A percentile compares a stretch with the other conserved stretches of the same genome.
Evolutionary conservation across 2,329 filamentous ascomycete genomes (phyloP).

Genomic region (Nemania bipapillata): DNA sequence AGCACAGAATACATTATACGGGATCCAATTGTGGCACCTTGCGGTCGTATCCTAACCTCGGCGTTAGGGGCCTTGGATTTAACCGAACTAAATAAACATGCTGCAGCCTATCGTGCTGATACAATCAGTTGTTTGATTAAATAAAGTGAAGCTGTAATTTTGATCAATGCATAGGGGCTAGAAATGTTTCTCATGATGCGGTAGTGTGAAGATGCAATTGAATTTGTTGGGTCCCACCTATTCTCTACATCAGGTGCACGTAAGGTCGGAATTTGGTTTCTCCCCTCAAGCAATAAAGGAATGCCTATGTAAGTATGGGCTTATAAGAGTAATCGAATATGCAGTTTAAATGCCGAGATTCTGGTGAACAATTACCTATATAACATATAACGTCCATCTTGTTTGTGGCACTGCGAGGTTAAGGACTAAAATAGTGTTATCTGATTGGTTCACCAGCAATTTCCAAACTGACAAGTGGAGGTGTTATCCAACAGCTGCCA

Average conservation of each 20-base stretch:
- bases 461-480: neutral
- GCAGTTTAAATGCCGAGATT: too few relatives aligned
- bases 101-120: neutral
- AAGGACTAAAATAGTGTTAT: slow-evolving; percentile 16
- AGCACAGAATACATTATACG: neutral
- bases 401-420: too few relatives aligned
- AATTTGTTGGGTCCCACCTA: too few relatives aligned
- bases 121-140: neutral
- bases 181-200: neutral
- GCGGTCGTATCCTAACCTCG: neutral
- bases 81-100: slow-evolving; percentile 10
- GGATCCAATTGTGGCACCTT: neutral
- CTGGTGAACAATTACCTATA: too few relatives aligned
- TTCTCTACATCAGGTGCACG: too few relatives aligned
- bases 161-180: neutral
- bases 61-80: neutral
- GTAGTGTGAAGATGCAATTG: too few relatives aligned
- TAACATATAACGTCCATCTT: too few relatives aligned
- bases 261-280: too few relatives aligned
- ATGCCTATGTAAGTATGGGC: too few relatives aligned
- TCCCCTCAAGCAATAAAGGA: too few relatives aligned
- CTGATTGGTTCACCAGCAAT: slow-evolving; percentile 26
- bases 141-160: neutral
- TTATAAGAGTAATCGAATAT: too few relatives aligned
- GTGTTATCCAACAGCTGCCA: neutral